These are phyloP conservation scores for Echria macrotheca DNA, from an alignment of 495 filamentous ascomycete genomes.

Conservation along the genomic window DNA sequence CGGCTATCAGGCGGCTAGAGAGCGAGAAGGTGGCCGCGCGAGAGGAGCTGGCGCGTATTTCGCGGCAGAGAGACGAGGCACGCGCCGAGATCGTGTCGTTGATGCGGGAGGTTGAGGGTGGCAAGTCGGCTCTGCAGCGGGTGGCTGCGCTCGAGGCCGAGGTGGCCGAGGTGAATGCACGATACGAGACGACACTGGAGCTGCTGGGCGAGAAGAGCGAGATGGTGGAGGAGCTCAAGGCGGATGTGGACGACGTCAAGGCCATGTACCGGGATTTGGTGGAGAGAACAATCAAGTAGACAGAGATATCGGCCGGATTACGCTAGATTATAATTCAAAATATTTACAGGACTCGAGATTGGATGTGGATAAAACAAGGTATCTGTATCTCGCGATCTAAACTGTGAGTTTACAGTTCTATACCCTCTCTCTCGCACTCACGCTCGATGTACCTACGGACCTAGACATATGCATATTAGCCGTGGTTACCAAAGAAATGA, in stretches of 20 bases:
- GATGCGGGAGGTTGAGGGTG: slow-evolving; percentile 78
- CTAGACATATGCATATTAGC: too few relatives aligned
- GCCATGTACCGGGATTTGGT: slow-evolving; percentile 90
- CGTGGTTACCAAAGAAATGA: too few relatives aligned
- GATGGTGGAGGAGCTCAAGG: slow-evolving; percentile 76
- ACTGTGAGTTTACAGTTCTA: slow-evolving; percentile 47
- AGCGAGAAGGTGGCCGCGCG: slow-evolving; percentile 79
- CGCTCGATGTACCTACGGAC: slow-evolving; percentile 72
- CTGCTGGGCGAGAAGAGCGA: slow-evolving; percentile 97
- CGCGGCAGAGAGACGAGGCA: slow-evolving; percentile 80
- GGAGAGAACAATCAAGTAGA: slow-evolving; percentile 63
- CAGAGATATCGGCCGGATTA: not conserved
- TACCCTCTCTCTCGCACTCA: slow-evolving; percentile 77
- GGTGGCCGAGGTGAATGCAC: slow-evolving; percentile 55
- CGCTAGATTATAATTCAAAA: not conserved
- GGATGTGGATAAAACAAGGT: not conserved
- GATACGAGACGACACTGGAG: slow-evolving; percentile 88
- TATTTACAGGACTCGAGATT: not conserved
- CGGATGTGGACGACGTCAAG: slow-evolving; percentile 89
- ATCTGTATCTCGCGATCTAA: not conserved
- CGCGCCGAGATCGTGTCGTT: slow-evolving; percentile 82
- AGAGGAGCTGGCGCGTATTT: slow-evolving; percentile 77
- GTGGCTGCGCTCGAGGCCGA: slow-evolving; percentile 62
- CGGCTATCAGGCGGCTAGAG: slow-evolving; percentile 83
- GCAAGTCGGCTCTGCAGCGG: slow-evolving; percentile 51